Percentiles rank a stretch among this genome's conserved stretches.
phyloP scores from a whole-genome alignment of 371 early-diverging fungal genomes.

The Mycotypha africana region DNA sequence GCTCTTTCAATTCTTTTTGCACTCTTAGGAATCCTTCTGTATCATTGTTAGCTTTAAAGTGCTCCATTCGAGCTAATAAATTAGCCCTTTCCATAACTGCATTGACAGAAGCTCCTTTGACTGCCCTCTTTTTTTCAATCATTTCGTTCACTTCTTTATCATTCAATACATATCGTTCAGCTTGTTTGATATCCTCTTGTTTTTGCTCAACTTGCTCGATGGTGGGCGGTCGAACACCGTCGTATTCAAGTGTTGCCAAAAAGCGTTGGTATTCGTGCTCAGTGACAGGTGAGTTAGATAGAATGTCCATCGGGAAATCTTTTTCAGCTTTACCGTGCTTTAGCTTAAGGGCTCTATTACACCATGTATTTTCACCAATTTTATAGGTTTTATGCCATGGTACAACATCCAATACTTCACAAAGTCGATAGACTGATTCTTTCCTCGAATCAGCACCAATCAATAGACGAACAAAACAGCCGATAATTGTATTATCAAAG shows the following conservation, averaged over 20 bases:
- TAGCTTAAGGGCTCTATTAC: constrained; percentile 57
- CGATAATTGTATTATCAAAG: constrained; percentile 56
- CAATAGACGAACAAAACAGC: constrained; percentile 60
- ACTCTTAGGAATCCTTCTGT: constrained; percentile 20
- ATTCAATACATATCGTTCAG: constrained; percentile 60
- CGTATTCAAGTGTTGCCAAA: constrained; percentile 44
- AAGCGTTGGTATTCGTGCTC: constrained; percentile 61
- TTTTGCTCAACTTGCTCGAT: constrained; percentile 52
- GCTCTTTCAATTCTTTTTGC: constrained; percentile 22
- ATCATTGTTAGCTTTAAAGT: constrained; percentile 31
- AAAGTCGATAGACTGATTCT: constrained; percentile 51
- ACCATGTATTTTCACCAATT: constrained; percentile 44
- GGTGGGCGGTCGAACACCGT: constrained; percentile 43
- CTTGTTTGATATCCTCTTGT: constrained; percentile 48
- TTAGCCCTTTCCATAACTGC: constrained; percentile 52
- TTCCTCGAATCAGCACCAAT: constrained; percentile 53
- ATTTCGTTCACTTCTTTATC: constrained; percentile 60
- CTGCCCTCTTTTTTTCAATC: constrained; percentile 50
- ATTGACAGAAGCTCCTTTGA: constrained; percentile 42
- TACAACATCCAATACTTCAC: constrained; percentile 57
- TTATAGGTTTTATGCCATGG: constrained; percentile 61
- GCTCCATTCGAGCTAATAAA: constrained; percentile 31
- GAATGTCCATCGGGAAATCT: constrained; percentile 67
- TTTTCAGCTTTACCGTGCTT: constrained; percentile 66
- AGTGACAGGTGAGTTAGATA: constrained; percentile 67